Percentiles rank a stretch among this genome's conserved stretches.
Conservation (phyloP, 2,329 filamentous ascomycete genomes). For the Verticillium nubilum region DNA sequence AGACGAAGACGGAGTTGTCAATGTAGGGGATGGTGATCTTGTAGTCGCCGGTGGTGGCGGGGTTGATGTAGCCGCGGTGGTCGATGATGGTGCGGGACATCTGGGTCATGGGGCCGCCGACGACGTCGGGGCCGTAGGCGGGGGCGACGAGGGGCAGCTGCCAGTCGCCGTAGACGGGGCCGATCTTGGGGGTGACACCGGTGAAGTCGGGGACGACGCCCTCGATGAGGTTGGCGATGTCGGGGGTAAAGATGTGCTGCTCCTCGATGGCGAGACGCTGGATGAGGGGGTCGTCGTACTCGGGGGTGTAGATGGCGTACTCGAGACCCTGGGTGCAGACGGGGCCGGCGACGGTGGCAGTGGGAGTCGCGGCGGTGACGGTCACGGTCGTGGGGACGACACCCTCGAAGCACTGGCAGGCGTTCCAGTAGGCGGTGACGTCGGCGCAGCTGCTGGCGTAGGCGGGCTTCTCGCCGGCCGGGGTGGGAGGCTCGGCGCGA, state of each 20-base stretch:
- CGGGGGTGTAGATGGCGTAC: conserved; percentile 5
- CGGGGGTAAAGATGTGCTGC: not conserved
- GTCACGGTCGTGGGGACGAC: conserved; percentile 9
- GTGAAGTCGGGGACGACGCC: not conserved
- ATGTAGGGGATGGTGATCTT: not conserved
- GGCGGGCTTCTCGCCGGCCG: conserved; percentile 6
- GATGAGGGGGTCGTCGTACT: not conserved
- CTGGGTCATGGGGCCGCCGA: not conserved
- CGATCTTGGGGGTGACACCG: not conserved
- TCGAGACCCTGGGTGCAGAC: conserved; percentile 7
- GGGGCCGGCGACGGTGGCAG: not conserved
- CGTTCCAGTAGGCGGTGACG: conserved; percentile 10
- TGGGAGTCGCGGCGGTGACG: conserved; percentile 2
- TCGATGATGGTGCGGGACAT: conserved; percentile 1
- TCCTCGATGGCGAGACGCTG: not conserved
- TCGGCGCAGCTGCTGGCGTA: conserved; percentile 13
- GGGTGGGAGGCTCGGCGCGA: not conserved
- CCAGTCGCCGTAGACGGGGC: not conserved
- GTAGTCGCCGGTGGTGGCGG: not conserved
- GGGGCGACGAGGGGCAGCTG: not conserved
- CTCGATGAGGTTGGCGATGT: not conserved
- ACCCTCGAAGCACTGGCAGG: conserved; percentile 15
- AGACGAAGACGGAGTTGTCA: conserved; percentile 3
- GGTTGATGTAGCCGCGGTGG: conserved; percentile 5
- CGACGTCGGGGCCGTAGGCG: not conserved